A percentile compares a stretch with the other conserved stretches of the same genome.
These are phyloP conservation scores for Phytophthora hibernalis DNA, from an alignment of 352 stramenopile genomes.

Conservation along the genomic window DNA sequence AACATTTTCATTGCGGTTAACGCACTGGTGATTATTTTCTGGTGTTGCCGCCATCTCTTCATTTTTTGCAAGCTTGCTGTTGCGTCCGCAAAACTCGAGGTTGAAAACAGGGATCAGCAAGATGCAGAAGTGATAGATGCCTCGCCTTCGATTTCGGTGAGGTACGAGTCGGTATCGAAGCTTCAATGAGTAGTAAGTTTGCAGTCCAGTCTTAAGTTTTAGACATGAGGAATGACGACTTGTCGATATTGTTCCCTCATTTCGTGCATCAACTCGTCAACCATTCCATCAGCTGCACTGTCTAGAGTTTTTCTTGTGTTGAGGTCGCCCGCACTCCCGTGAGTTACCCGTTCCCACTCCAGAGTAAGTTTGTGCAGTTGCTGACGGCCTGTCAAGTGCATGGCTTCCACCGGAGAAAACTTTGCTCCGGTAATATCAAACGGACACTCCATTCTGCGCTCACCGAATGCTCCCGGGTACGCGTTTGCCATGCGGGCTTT, in stretches of 20 bases:
- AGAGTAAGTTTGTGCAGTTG: conserved; percentile 38
- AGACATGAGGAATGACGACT: conserved; percentile 27
- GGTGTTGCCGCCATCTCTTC: conserved; percentile 57
- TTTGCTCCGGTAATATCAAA: conserved; percentile 46
- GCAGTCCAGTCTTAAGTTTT: not conserved
- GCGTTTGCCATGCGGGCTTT: conserved; percentile 43
- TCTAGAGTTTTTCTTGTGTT: conserved; percentile 1
- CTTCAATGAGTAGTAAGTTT: not conserved
- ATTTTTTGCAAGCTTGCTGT: conserved; percentile 45
- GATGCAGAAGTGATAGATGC: conserved; percentile 1
- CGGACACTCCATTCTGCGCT: conserved; percentile 53
- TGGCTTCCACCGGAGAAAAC: conserved; percentile 43
- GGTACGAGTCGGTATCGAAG: conserved; percentile 9
- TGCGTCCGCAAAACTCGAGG: conserved; percentile 24
- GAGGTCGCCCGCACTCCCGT: conserved; percentile 1
- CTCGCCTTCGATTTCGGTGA: conserved; percentile 2
- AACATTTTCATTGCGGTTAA: conserved; percentile 59
- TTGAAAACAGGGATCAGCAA: not conserved
- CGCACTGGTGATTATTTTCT: conserved; percentile 47
- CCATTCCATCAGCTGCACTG: conserved; percentile 17
- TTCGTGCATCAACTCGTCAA: conserved; percentile 26
- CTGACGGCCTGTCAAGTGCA: conserved; percentile 43
- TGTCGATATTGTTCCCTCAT: conserved; percentile 28
- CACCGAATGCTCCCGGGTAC: conserved; percentile 50
- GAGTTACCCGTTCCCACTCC: conserved; percentile 22